phyloP scores from a whole-genome alignment of 169 alveolate species.

The Plasmodium gonderi region DNA sequence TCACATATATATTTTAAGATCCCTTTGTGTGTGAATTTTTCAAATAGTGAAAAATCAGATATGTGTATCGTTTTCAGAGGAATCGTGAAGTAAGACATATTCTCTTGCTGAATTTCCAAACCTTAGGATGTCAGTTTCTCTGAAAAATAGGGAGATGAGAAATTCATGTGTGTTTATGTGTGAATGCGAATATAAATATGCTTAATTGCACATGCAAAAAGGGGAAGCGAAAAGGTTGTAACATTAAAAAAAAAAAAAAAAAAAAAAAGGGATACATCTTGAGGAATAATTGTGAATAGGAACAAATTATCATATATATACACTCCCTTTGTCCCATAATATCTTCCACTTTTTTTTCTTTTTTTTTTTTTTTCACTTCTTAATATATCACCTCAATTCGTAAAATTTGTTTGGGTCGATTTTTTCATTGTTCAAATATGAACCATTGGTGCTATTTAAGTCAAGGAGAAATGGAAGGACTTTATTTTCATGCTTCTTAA shows the following conservation, averaged over 20 bases:
- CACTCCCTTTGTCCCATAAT: too few species aligned
- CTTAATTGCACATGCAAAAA: too few species aligned
- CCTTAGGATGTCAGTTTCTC: slow-evolving; percentile 45
- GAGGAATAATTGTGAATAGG: too few species aligned
- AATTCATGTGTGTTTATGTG: neutral
- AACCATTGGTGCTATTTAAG: slow-evolving; percentile 95
- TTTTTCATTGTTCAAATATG: slow-evolving; percentile 92
- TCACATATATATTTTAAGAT: neutral
- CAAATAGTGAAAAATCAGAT: neutral
- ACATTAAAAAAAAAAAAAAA: neutral
- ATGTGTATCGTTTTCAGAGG: neutral
- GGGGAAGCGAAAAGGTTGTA: neutral
- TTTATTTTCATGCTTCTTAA: slow-evolving; percentile 84
- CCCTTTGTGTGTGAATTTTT: slow-evolving; percentile 11
- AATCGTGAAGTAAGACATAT: slow-evolving; percentile 47
- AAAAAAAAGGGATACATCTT: too few species aligned
- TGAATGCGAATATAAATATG: too few species aligned
- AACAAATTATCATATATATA: too few species aligned
- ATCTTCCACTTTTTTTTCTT: too few species aligned
- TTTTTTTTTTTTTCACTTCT: neutral
- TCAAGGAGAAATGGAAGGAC: slow-evolving; percentile 95
- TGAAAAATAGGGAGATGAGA: neutral
- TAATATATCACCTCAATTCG: slow-evolving; percentile 92
- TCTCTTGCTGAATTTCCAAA: slow-evolving; percentile 65
- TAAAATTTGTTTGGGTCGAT: slow-evolving; percentile 93